Evolutionary conservation across 2,329 filamentous ascomycete species (phyloP), one percentile per base, ranked within the genome.

Genomic region (Penicillium freii): DNA sequence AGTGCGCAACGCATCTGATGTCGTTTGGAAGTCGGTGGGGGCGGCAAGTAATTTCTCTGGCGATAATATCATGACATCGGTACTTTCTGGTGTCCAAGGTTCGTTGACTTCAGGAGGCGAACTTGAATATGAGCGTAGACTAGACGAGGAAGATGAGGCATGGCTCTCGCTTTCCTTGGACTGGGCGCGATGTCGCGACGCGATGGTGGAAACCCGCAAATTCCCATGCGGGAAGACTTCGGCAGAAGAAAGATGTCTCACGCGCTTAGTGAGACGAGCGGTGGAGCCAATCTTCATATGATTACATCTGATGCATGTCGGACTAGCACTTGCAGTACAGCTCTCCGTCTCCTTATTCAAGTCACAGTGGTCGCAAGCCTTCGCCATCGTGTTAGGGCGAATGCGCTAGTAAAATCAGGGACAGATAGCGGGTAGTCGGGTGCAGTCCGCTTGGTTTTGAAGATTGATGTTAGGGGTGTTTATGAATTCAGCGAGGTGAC

Each of bases 381-480:
- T 66, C 43, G 62, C 49, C 34, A 61, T 62, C 56, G 60, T 64
- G 49, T 39, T 31, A 17, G 38, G 82, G 79, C 56, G 78, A 77
- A 6, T 33, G 13, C 23, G 27, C 38, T 4, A 34, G 29, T 19
- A 10, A 7, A 45, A 39, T 17, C 17, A 25, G 3, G 2, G n/a
- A 19, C 7, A 33, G 5, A 33, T 11, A 2, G 21, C 33, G 4
- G 15, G 29, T 17, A 15, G 29, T 6, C 5, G 13, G 15, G 36
- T 5, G 19, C 31, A 19, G 49, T 23, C 17, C 1, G 13, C 8
- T 47, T 5, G 15, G 17, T 54, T 49, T 56, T 5, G 5, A 27
- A 27, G 15, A 43, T 43, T 25, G 36, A 53, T 31, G 51, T 15
- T n/a, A 27, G 48, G 7, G 33, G 11, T 33, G 38, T 40, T 52